phyloP scores from a whole-genome alignment of 257 asterid species.

The Primulina tabacum region DNA sequence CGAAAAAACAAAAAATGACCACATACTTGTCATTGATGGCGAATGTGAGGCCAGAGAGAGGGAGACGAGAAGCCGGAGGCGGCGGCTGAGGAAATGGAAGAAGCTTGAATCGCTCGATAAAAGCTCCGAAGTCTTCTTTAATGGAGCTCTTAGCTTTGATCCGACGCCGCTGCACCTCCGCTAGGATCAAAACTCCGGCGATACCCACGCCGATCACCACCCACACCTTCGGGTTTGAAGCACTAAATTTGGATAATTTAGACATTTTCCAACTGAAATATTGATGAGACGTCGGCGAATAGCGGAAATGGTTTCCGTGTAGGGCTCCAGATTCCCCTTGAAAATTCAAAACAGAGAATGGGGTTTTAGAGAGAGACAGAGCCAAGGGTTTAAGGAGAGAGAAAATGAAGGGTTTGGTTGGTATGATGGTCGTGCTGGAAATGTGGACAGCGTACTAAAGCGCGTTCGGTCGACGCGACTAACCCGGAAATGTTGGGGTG shows the following conservation, averaged over 20 bases:
- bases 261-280: slow-evolving; percentile 39
- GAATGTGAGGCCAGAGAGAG: slow-evolving; percentile 69
- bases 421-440: too few species aligned
- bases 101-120: slow-evolving; percentile 65
- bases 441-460: too few species aligned
- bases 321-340: not conserved
- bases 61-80: slow-evolving; percentile 88
- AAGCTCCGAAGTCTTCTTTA: slow-evolving; percentile 82
- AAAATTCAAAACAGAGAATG: not conserved
- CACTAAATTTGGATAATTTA: slow-evolving; percentile 50
- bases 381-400: not conserved
- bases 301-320: not conserved
- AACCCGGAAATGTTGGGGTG: too few species aligned
- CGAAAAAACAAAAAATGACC: not conserved
- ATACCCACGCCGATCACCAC: slow-evolving; percentile 80
- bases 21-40: slow-evolving; percentile 80
- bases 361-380: slow-evolving; percentile 31
- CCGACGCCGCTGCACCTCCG: slow-evolving; percentile 82
- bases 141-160: slow-evolving; percentile 36
- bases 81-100: slow-evolving; percentile 86
- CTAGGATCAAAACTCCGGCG: slow-evolving; percentile 78
- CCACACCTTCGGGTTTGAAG: slow-evolving; percentile 73
- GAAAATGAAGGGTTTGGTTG: too few species aligned
- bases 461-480: too few species aligned
- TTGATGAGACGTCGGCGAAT: slow-evolving; percentile 32